Evolutionary conservation across 2,329 filamentous ascomycete genomes (phyloP).

Genomic region (Teratosphaeria pseudoeucalypti): DNA sequence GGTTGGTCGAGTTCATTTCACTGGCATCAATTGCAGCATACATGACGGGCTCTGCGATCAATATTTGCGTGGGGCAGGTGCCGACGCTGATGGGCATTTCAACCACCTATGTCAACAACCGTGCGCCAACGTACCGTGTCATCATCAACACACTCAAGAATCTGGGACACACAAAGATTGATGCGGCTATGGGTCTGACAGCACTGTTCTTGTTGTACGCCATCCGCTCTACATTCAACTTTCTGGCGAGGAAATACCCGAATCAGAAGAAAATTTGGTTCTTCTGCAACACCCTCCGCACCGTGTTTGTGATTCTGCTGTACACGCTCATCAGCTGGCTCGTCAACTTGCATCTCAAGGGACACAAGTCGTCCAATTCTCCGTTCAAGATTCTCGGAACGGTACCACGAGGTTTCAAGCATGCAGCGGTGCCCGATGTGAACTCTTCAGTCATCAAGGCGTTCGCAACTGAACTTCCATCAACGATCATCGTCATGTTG

Average conservation of each 20-base stretch:
- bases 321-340: constrained; percentile 88
- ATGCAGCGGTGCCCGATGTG: constrained; percentile 63
- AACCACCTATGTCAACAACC: constrained; percentile 35
- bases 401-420: constrained; percentile 78
- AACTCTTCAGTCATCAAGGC: constrained; percentile 54
- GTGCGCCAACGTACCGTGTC: constrained; percentile 69
- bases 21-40: constrained; percentile 85
- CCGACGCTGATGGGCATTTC: constrained; percentile 70
- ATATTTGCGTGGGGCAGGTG: constrained; percentile 75
- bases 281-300: constrained; percentile 82
- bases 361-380: constrained; percentile 28
- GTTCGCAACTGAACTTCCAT: constrained; percentile 65
- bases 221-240: constrained; percentile 57
- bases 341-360: constrained; percentile 55
- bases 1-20: constrained; percentile 88
- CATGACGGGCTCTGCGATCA: constrained; percentile 93
- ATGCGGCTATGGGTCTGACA: constrained; percentile 81
- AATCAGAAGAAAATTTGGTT: constrained; percentile 65
- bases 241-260: constrained; percentile 58
- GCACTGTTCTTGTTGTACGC: constrained; percentile 68
- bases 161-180: constrained; percentile 55
- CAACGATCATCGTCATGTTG: constrained; percentile 82
- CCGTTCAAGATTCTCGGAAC: constrained; percentile 62
- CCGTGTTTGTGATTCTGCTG: constrained; percentile 80
- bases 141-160: constrained; percentile 73